phyloP scores from a whole-genome alignment of 306 rosid species.

The Cucurbita argyrosperma region DNA sequence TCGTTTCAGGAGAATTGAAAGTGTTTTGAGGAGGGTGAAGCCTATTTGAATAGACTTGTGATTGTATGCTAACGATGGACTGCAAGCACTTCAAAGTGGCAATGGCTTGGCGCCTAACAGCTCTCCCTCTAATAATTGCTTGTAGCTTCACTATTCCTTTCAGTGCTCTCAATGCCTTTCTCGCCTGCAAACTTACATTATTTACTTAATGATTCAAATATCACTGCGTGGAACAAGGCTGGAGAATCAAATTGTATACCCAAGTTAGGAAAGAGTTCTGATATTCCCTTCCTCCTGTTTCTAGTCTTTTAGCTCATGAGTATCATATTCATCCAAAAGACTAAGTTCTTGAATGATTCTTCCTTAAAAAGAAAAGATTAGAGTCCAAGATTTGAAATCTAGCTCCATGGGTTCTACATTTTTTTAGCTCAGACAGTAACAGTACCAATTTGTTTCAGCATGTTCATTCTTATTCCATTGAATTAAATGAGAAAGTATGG shows the following conservation, averaged over 20 bases:
- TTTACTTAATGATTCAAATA: background rate
- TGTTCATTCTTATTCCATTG: background rate
- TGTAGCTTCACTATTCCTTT: slow-evolving; percentile 94
- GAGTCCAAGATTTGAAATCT: background rate
- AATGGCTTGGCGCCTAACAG: slow-evolving; percentile 84
- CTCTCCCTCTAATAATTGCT: slow-evolving; percentile 82
- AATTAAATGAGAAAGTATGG: background rate
- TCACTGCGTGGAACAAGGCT: background rate
- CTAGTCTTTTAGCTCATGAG: background rate
- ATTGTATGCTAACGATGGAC: slow-evolving; percentile 69
- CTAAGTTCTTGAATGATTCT: background rate
- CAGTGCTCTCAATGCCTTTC: slow-evolving; percentile 72
- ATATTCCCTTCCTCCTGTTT: background rate
- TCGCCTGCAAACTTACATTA: slow-evolving; percentile 41
- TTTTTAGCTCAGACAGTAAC: background rate
- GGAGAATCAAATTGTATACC: background rate
- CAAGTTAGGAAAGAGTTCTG: background rate
- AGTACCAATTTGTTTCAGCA: background rate
- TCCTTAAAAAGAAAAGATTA: background rate
- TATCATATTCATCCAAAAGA: background rate
- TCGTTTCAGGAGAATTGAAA: slow-evolving; percentile 20
- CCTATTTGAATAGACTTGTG: slow-evolving; percentile 55
- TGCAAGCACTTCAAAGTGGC: slow-evolving; percentile 74
- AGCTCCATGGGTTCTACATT: background rate
- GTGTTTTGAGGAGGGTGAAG: slow-evolving; percentile 33